A percentile compares a stretch with the other conserved stretches of the same genome.
These are phyloP conservation scores for Termitomyces eurrhizus DNA, from an alignment of 768 basidiomycete genomes.

Conservation along the genomic window DNA sequence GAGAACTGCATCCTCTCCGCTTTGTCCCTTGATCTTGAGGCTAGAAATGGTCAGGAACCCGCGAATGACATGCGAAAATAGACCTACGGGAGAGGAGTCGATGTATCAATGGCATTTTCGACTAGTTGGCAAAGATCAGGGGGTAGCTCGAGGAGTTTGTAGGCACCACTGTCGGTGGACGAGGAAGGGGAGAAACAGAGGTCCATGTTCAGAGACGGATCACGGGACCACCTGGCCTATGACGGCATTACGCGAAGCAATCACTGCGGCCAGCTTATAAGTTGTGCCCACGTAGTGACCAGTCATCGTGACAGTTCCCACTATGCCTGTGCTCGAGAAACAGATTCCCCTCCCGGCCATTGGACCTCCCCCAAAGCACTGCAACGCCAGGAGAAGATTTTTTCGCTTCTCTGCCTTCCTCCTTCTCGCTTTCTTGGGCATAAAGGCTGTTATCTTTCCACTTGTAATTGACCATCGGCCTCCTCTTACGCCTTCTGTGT, in stretches of 20 bases:
- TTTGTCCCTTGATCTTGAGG: conserved; percentile 75
- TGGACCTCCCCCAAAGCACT: neutral
- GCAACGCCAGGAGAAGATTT: conserved; percentile 5
- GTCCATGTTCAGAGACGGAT: conserved; percentile 30
- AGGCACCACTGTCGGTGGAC: conserved; percentile 46
- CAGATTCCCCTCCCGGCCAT: conserved; percentile 11
- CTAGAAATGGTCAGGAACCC: conserved; percentile 29
- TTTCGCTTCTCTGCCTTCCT: conserved; percentile 9
- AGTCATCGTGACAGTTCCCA: neutral
- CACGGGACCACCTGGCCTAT: neutral
- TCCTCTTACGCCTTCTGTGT: neutral
- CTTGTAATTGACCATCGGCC: neutral
- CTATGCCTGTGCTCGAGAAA: conserved; percentile 14
- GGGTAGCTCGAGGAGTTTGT: conserved; percentile 71
- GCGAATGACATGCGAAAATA: conserved; percentile 9
- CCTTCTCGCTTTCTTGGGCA: conserved; percentile 8
- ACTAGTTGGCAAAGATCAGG: conserved; percentile 60
- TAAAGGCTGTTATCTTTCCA: conserved; percentile 5
- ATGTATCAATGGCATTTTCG: conserved; percentile 43
- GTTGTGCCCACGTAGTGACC: neutral
- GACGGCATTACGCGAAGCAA: conserved; percentile 1
- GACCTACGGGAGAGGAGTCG: conserved; percentile 26
- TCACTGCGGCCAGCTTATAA: neutral
- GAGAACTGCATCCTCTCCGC: conserved; percentile 83
- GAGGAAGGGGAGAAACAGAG: conserved; percentile 51